Conservation (phyloP, 164 flowering plant genomes). For the Amborella trichopoda region DNA sequence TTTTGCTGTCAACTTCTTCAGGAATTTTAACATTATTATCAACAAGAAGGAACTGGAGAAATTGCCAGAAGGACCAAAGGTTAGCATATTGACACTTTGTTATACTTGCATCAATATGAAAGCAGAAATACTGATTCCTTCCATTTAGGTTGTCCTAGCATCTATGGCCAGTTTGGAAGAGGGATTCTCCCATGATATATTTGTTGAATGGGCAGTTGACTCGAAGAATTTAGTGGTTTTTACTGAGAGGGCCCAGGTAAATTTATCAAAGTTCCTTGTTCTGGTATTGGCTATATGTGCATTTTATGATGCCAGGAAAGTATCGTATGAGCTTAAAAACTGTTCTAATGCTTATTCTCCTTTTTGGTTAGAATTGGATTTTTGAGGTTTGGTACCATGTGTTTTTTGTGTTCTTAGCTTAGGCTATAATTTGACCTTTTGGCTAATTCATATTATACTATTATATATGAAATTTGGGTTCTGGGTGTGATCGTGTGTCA, state of each 20-base stretch:
- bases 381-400: too few species aligned
- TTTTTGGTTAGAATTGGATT: too few species aligned
- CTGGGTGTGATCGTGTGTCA: too few species aligned
- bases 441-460: too few species aligned
- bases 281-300: too few species aligned
- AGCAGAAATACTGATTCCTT: constrained; percentile 7
- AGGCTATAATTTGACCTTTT: too few species aligned
- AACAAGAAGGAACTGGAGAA: constrained; percentile 82
- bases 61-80: constrained; percentile 92
- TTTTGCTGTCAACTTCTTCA: constrained; percentile 14
- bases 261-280: too few species aligned
- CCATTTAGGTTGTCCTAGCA: constrained; percentile 72
- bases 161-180: constrained; percentile 98
- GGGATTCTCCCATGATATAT: constrained; percentile 91
- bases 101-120: neutral
- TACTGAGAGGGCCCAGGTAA: constrained; percentile 95
- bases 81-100: constrained; percentile 8
- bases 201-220: constrained; percentile 90
- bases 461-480: too few species aligned
- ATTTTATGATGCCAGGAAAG: too few species aligned
- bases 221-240: constrained; percentile 83
- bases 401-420: too few species aligned
- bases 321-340: too few species aligned
- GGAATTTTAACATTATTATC: constrained; percentile 66
- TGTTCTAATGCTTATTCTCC: too few species aligned